A percentile compares a stretch with the other conserved stretches of the same genome.
Evolutionary conservation across 306 rosid genomes (phyloP).

Genomic region (Prunus salicina): DNA sequence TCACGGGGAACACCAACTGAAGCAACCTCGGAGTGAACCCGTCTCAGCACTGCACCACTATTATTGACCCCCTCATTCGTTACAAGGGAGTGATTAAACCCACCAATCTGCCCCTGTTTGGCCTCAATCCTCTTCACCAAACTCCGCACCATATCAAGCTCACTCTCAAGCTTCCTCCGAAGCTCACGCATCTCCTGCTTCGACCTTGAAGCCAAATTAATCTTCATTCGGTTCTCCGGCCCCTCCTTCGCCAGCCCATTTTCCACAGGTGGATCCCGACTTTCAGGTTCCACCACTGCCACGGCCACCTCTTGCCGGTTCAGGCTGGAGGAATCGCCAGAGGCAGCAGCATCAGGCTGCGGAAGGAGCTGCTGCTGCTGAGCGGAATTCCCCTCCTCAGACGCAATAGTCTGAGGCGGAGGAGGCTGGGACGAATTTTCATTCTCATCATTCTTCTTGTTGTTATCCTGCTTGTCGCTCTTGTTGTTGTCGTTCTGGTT

Average conservation of each 20-base stretch:
- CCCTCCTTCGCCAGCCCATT: slow-evolving; percentile 38
- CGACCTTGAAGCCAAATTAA: slow-evolving; percentile 41
- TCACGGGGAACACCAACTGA: slow-evolving; percentile 54
- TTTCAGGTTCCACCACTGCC: slow-evolving; percentile 22
- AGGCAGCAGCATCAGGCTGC: slow-evolving; percentile 38
- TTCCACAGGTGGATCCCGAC: slow-evolving; percentile 34
- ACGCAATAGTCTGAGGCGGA: not conserved
- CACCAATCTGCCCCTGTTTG: slow-evolving; percentile 65
- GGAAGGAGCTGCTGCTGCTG: slow-evolving; percentile 27
- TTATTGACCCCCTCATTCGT: slow-evolving; percentile 36
- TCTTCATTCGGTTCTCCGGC: slow-evolving; percentile 36
- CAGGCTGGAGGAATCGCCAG: slow-evolving; percentile 42
- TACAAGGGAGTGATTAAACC: slow-evolving; percentile 34
- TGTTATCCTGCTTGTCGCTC: not conserved
- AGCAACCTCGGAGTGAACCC: slow-evolving; percentile 65
- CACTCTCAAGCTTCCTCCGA: slow-evolving; percentile 60
- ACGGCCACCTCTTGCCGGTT: slow-evolving; percentile 33
- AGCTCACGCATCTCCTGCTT: slow-evolving; percentile 62
- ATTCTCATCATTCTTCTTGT: slow-evolving; percentile 9
- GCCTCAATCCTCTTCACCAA: slow-evolving; percentile 73
- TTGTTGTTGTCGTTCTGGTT: not conserved
- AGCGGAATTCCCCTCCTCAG: slow-evolving; percentile 41
- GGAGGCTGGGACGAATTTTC: slow-evolving; percentile 27
- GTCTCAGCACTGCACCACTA: slow-evolving; percentile 47
- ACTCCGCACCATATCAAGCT: slow-evolving; percentile 61